phyloP scores from a whole-genome alignment of 1,139 yeast genomes.

The Pichia terricola region DNA sequence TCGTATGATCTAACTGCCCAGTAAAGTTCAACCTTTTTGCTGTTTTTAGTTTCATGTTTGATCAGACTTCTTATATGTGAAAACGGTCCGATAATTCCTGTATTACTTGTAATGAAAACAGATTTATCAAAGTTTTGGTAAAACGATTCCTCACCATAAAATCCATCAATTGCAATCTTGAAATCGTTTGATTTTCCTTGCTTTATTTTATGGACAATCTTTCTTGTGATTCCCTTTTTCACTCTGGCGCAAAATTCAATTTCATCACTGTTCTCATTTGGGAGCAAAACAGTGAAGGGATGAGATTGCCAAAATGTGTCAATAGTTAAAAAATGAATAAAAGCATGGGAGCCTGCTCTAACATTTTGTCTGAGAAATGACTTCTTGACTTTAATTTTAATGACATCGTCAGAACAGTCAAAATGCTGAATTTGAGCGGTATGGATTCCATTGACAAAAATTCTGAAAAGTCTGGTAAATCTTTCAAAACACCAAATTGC shows the following conservation, averaged over 20 bases:
- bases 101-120: slow-evolving; percentile 60
- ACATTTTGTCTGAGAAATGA: slow-evolving; percentile 18
- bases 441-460: slow-evolving; percentile 45
- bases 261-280: slow-evolving; percentile 16
- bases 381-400: slow-evolving; percentile 31
- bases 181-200: too few species aligned
- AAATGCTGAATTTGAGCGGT: slow-evolving; percentile 41
- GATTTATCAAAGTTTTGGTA: slow-evolving; percentile 46
- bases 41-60: slow-evolving; percentile 19
- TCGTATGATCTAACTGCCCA: slow-evolving; percentile 41
- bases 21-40: slow-evolving; percentile 30
- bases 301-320: slow-evolving; percentile 33
- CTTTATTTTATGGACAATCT: too few species aligned
- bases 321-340: slow-evolving; percentile 33
- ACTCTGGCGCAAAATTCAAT: slow-evolving; percentile 31
- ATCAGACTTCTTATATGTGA: slow-evolving; percentile 25
- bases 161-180: slow-evolving; percentile 30
- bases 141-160: slow-evolving; percentile 46
- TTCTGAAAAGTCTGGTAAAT: slow-evolving; percentile 39
- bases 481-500: slow-evolving; percentile 62
- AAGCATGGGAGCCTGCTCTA: slow-evolving; percentile 47
- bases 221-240: slow-evolving; percentile 23
- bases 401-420: slow-evolving; percentile 24
- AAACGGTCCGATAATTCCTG: slow-evolving; percentile 54
- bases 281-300: slow-evolving; percentile 30